phyloP scores from a whole-genome alignment of 495 filamentous ascomycete genomes.

The Aspergillus baeticus region DNA sequence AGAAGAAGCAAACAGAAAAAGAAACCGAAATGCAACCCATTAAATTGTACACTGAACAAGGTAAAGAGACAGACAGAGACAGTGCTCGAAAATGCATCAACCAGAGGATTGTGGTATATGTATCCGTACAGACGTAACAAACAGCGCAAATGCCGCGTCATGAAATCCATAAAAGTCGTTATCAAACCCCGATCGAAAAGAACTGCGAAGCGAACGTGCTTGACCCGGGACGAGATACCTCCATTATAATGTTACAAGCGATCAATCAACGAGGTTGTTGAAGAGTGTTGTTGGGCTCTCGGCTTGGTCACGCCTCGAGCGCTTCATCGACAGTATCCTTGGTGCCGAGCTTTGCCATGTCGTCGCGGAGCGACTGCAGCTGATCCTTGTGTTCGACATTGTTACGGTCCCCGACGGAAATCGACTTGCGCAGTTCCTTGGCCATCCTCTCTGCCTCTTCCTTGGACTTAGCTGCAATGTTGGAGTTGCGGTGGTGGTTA shows the following conservation, averaged over 20 bases:
- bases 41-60: slow-evolving; percentile 5
- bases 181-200: too few species aligned
- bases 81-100: not conserved
- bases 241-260: not conserved
- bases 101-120: not conserved
- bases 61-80: not conserved
- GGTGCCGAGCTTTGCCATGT: slow-evolving; percentile 18
- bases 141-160: slow-evolving; percentile 3
- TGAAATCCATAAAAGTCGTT: not conserved
- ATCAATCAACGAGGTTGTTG: too few species aligned
- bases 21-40: not conserved
- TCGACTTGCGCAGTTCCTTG: slow-evolving; percentile 38
- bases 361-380: slow-evolving; percentile 28
- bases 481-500: slow-evolving; percentile 44
- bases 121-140: slow-evolving; percentile 7
- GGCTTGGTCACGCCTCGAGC: not conserved
- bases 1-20: not conserved
- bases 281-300: too few species aligned
- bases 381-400: slow-evolving; percentile 12
- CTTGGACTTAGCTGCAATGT: slow-evolving; percentile 34
- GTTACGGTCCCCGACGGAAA: slow-evolving; percentile 22
- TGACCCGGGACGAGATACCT: not conserved
- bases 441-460: slow-evolving; percentile 40
- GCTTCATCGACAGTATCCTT: slow-evolving; percentile 33
- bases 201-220: too few species aligned